Evolutionary conservation across 768 basidiomycete species (phyloP).

Genomic region (Hericium erinaceus): DNA sequence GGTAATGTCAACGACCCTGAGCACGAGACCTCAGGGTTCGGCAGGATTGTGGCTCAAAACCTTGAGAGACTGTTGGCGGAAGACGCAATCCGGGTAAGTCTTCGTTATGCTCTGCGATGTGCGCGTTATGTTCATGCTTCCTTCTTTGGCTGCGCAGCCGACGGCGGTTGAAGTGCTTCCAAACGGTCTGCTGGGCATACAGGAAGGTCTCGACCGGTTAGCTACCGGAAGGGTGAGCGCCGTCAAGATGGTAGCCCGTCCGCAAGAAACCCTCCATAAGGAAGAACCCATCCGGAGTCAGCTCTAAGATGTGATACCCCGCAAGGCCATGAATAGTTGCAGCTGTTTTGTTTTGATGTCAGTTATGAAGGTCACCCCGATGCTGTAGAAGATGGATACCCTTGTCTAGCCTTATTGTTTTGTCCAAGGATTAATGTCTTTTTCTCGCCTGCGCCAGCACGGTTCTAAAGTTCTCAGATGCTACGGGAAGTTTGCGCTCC

Average conservation of each 20-base stretch:
- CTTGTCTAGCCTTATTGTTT: too few relatives aligned
- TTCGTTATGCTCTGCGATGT: neutral
- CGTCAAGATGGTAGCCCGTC: constrained; percentile 16
- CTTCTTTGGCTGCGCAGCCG: constrained; percentile 9
- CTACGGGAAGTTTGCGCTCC: too few relatives aligned
- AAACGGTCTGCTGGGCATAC: constrained; percentile 18
- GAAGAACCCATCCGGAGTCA: too few relatives aligned
- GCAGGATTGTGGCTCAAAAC: neutral
- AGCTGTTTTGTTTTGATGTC: too few relatives aligned
- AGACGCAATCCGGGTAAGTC: neutral
- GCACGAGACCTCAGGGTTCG: constrained; percentile 20
- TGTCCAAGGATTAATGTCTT: too few relatives aligned
- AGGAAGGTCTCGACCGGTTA: constrained; percentile 13
- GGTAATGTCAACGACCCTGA: constrained; percentile 4
- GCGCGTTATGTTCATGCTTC: neutral
- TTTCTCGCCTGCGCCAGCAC: too few relatives aligned
- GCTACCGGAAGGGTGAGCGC: constrained; percentile 17
- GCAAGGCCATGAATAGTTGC: too few relatives aligned
- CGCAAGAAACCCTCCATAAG: neutral
- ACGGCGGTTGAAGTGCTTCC: constrained; percentile 16
- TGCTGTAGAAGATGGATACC: too few relatives aligned
- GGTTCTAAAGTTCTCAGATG: too few relatives aligned
- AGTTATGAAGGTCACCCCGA: too few relatives aligned
- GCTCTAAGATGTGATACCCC: too few relatives aligned
- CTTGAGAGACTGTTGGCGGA: neutral